Percentiles rank a stretch among this genome's conserved stretches.
Evolutionary conservation across 1,284 basidiomycete species (phyloP).

Genomic region (Marasmius fiardii): DNA sequence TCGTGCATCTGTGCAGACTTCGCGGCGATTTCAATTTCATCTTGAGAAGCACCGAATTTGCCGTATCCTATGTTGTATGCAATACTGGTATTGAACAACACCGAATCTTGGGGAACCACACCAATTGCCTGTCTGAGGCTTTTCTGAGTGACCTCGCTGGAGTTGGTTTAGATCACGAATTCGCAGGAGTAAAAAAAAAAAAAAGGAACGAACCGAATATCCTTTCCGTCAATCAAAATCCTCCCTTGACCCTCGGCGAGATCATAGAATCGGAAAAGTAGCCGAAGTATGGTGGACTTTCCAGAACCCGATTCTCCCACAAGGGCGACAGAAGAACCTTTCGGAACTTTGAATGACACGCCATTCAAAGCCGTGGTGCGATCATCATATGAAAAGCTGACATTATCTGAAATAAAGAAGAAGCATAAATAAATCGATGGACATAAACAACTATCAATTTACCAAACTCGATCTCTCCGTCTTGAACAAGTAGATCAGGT

Average conservation of each 20-base stretch:
- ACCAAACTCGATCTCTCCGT: constrained; percentile 86
- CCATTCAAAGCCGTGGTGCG: constrained; percentile 69
- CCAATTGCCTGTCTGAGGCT: constrained; percentile 80
- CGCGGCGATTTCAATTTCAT: constrained; percentile 73
- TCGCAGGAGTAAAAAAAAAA: not conserved
- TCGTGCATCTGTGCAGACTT: constrained; percentile 82
- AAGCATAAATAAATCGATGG: constrained; percentile 5
- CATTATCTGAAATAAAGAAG: constrained; percentile 52
- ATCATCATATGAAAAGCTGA: constrained; percentile 81
- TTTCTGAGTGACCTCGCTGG: constrained; percentile 74
- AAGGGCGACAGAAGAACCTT: constrained; percentile 77
- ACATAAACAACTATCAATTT: constrained; percentile 20
- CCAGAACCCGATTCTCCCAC: constrained; percentile 81
- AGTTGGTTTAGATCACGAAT: not conserved
- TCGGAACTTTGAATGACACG: constrained; percentile 83
- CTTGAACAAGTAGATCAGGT: constrained; percentile 66
- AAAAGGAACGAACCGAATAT: constrained; percentile 49
- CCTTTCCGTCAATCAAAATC: constrained; percentile 79
- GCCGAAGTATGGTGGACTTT: constrained; percentile 79
- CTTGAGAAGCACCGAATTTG: constrained; percentile 61
- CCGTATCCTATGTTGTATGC: constrained; percentile 78
- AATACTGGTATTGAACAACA: constrained; percentile 83
- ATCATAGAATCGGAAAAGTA: constrained; percentile 91
- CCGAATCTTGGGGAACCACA: constrained; percentile 78
- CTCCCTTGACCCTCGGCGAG: constrained; percentile 68